These are phyloP conservation scores for Straminergon stramineum DNA, from an alignment of 225 moss, liverwort and hornwort species.

Conservation along the genomic window DNA sequence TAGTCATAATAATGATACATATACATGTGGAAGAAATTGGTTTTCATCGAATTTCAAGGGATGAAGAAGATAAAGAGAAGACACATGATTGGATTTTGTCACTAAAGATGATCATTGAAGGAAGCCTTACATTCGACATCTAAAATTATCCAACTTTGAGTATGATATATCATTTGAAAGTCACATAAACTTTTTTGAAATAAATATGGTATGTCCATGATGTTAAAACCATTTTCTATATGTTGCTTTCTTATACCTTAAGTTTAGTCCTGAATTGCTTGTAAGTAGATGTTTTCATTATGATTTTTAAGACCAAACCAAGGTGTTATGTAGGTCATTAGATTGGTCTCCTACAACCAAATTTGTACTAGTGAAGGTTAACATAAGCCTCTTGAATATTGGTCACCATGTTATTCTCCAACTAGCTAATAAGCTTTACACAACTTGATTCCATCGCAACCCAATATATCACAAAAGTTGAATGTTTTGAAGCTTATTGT, in stretches of 20 bases:
- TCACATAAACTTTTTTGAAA: too few species aligned
- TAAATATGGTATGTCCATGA: too few species aligned
- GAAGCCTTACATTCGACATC: too few species aligned
- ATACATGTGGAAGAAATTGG: not conserved
- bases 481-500: not conserved
- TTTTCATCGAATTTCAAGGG: not conserved
- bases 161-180: too few species aligned
- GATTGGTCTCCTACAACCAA: accelerated
- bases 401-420: not conserved
- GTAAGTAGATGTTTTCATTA: not conserved
- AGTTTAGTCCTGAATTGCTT: not conserved
- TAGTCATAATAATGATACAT: not conserved
- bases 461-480: not conserved
- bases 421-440: not conserved
- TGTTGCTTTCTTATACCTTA: not conserved
- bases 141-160: too few species aligned
- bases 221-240: not conserved
- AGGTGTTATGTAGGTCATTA: not conserved
- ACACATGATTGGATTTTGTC: too few species aligned
- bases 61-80: too few species aligned
- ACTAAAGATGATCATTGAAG: too few species aligned
- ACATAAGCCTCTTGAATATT: not conserved
- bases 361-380: not conserved
- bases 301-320: not conserved
- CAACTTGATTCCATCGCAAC: not conserved